phyloP scores from a whole-genome alignment of 305 asterid species.

The Fraxinus ornus region DNA sequence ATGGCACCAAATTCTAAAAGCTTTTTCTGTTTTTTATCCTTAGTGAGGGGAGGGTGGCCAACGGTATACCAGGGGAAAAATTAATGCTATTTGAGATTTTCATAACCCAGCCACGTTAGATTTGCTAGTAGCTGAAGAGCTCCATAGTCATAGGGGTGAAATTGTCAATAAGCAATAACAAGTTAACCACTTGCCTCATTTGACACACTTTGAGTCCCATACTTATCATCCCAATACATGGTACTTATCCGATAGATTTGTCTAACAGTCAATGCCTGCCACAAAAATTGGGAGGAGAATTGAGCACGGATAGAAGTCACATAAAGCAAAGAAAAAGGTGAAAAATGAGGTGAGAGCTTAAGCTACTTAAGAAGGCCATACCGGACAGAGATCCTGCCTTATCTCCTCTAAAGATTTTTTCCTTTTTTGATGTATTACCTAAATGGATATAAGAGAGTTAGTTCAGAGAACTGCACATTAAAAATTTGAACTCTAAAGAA shows the following conservation, averaged over 20 bases:
- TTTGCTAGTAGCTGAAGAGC: not conserved
- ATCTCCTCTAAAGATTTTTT: conserved; percentile 92
- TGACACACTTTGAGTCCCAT: conserved; percentile 97
- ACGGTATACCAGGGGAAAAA: not conserved
- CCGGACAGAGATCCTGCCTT: conserved; percentile 94
- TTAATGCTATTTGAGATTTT: not conserved
- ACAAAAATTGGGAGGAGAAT: conserved; percentile 3
- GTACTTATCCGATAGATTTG: conserved; percentile 98
- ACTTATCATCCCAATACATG: conserved; percentile 99
- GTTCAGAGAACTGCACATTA: conserved; percentile 8
- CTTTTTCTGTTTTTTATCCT: not conserved
- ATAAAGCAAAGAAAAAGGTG: conserved; percentile 3
- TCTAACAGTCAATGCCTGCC: conserved; percentile 82
- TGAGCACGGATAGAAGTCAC: conserved; percentile 12
- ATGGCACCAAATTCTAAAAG: not conserved
- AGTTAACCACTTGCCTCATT: conserved; percentile 58
- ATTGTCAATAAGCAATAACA: conserved; percentile 13
- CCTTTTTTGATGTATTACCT: conserved; percentile 97
- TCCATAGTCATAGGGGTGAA: not conserved
- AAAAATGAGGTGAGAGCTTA: not conserved
- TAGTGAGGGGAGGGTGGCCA: not conserved
- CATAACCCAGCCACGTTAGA: not conserved
- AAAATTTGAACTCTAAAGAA: conserved; percentile 11
- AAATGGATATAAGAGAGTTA: conserved; percentile 17
- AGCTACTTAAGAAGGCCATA: conserved; percentile 31